Evolutionary conservation across 805 yeast species (phyloP), one percentile per base, ranked within the genome.

Genomic region (Candida peoriensis): DNA sequence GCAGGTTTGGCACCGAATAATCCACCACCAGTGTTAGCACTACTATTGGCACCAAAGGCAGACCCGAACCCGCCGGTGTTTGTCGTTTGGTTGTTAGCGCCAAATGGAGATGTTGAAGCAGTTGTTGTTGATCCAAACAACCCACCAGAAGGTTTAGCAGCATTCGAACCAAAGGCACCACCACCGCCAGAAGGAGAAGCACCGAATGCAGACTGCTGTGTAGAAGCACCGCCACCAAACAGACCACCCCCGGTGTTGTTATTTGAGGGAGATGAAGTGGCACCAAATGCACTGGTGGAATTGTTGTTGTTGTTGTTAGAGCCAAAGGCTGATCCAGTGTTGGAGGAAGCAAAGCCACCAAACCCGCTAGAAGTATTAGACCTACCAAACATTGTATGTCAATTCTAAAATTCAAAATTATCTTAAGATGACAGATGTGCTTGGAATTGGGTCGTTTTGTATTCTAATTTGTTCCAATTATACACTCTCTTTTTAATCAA

Each of bases 121-220:
- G 28, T 17, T 9, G 33, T 31, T 13, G 35, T 11, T 6, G 20
- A 5, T 19, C 40, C 40, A 29, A 32, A 37, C 19, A 37, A 20
- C 3, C 36, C 36, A 21, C 33, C 33, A 11, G 44, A 48, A 19
- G 57, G 52, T 43, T 49, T 58, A 15, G 54, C 41, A n/a, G n/a
- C n/a, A n/a, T n/a, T n/a, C n/a, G n/a, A n/a, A 19, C 76, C 76
- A 48, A 73, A 72, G 14, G 70, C 9, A 36, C 62, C 60, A 28
- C 54, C 53, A 30, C 60, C 52, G 20, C 55, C 42, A 17, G 47
- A 42, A 24, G 42, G 36, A 23, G 43, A 36, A 30, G 59, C 47
- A 23, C 55, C 55, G 37, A 44, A 37, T 1, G 47, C 43, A 30
- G 33, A 43, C 17, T 38, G 37, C 5, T 32, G 18, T 23, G 32